Conservation (phyloP, 768 basidiomycete species). For the Termitomyces sp. region DNA sequence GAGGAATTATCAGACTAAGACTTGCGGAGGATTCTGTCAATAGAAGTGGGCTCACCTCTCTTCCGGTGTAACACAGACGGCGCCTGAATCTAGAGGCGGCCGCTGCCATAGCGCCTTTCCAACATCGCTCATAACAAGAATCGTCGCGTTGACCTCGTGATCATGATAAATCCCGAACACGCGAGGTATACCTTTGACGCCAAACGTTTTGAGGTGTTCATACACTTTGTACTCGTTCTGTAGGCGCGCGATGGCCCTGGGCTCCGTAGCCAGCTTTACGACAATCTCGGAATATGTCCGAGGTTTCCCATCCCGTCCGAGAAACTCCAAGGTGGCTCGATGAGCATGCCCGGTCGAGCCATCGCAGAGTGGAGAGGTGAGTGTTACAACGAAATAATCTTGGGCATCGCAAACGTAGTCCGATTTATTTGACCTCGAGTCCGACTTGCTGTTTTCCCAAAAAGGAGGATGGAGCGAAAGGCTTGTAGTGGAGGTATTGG, state of each 20-base stretch:
- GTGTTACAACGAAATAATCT: conserved; percentile 5
- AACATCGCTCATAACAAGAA: conserved; percentile 16
- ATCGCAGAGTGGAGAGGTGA: conserved; percentile 4
- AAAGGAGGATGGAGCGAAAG: conserved; percentile 5
- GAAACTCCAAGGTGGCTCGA: conserved; percentile 5
- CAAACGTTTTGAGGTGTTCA: conserved; percentile 4
- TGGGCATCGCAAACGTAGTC: neutral
- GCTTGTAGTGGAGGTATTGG: conserved; percentile 8
- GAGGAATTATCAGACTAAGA: neutral
- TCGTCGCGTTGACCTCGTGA: conserved; percentile 2
- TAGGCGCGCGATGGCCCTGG: conserved; percentile 4
- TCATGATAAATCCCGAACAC: conserved; percentile 16
- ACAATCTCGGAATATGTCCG: conserved; percentile 1
- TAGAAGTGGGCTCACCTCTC: neutral
- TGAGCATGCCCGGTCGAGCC: conserved; percentile 14
- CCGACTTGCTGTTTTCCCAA: neutral
- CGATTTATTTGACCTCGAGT: neutral
- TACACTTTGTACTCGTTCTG: conserved; percentile 16
- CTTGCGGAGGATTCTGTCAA: neutral
- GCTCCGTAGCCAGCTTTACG: conserved; percentile 10
- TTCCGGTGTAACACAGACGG: neutral
- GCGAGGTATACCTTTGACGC: conserved; percentile 9
- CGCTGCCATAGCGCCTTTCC: conserved; percentile 5
- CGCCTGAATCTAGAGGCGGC: neutral
- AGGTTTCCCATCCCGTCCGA: neutral